Evolutionary conservation across 805 yeast species (phyloP), one percentile per base, ranked within the genome.

Genomic region (Yarrowia divulgata): DNA sequence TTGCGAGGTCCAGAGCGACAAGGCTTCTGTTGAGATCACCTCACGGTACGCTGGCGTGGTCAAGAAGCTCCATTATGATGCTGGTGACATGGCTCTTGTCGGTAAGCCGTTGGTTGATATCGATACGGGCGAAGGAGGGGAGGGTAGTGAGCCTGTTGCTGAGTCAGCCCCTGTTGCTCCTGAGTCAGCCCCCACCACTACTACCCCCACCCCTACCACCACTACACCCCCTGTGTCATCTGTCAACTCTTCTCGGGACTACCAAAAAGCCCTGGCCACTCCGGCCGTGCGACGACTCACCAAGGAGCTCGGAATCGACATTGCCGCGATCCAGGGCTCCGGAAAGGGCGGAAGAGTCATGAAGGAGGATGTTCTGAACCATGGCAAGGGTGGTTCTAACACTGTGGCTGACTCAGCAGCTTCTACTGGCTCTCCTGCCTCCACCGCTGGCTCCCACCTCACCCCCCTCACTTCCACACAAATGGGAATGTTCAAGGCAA

Each of bases 1-100:
- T 29, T 77, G 79, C 67, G 80, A 77, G 70, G 78, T 77, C 42
- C 80, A 77, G 71, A 72, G 76, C 50, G 80, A 77, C 68, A 77
- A 77, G 70, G 80, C 80, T 46, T 73, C 78, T 7, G 80, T 77
- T 10, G 79, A 77, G 64, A 77, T 77, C 66, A 76, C 79, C 6
- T 77, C 79, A n/a, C 69, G 80, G 16, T 77, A 72, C 68, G 70
- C 72, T 35, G 80, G 80, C 0, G 75, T 75, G 18, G 74, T 77
- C 67, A 76, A 75, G 70, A 73, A 73, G 69, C 72, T 77, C 42
- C 76, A 77, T 67, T 77, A 77, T 48, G 77, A 75, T 14, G 78
- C 75, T 0, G 80, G 80, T 5, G 76, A 77, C 45, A 77, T 77
- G 79, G 79, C 79, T 8, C 71, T 69, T 6, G 80, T 77, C 1